Percentiles rank a stretch among this genome's conserved stretches.
Evolutionary conservation across 139 green algal species (phyloP).

Genomic region (Asterochloris sp.): DNA sequence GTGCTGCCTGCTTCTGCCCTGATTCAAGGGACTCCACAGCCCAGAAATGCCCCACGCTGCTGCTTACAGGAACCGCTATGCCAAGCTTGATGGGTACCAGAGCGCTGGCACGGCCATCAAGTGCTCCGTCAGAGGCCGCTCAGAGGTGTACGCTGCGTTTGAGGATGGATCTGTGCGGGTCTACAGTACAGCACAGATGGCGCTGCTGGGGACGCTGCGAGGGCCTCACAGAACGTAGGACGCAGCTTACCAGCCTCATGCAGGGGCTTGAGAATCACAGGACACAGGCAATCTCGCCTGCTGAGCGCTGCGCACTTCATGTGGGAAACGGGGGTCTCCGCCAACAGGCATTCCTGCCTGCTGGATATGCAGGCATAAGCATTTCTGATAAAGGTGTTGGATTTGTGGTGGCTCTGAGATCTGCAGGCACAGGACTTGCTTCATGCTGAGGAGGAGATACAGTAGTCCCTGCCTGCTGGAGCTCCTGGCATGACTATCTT

Average conservation of each 20-base stretch:
- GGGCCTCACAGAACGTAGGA: conserved; percentile 12
- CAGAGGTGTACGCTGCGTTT: neutral
- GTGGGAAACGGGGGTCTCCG: no score
- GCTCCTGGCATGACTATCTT: no score
- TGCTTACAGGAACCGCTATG: conserved; percentile 7
- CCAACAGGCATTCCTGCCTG: no score
- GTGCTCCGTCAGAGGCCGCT: neutral
- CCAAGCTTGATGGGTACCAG: neutral
- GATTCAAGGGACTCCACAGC: neutral
- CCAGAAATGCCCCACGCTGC: neutral
- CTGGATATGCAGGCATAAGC: no score
- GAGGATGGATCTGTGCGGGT: conserved; percentile 9
- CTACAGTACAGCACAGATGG: conserved; percentile 14
- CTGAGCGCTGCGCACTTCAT: no score
- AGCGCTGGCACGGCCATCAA: conserved; percentile 9
- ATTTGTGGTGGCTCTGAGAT: no score
- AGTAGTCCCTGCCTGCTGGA: neutral
- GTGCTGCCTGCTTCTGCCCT: neutral
- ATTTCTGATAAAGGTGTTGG: no score
- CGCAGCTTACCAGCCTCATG: neutral
- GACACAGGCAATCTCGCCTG: no score
- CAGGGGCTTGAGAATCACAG: no score
- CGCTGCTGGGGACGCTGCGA: neutral
- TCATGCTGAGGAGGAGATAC: no score
- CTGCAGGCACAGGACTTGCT: no score